Base-by-base conservation (phyloP, 2,329 filamentous ascomycete species). In the Pseudophaeomoniella oleicola region DNA sequence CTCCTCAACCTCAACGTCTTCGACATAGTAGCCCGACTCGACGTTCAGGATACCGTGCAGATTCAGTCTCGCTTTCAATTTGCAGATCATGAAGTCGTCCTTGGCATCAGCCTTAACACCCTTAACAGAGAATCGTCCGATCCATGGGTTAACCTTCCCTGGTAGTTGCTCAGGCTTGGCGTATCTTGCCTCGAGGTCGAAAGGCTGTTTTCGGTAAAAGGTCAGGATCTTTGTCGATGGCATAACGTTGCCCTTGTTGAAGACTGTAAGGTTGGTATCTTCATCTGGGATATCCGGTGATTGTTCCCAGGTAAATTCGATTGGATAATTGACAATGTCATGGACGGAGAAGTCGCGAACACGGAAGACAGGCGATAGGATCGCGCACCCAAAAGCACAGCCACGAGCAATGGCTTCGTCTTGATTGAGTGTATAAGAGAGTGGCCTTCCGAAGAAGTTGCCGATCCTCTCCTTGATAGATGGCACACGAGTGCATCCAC, bases 11-110 rank as follows among this genome's bases (percentile, higher is more conserved):
- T 98, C 90, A 54, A 92, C 78, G 57, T 98, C 90, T 67, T 98
- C 90, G 37, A 98, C 90, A 53, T 85, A 96, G 70, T 98, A 98
- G 42, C 87, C 90, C 44, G 78, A 87, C 68, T 98, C 90, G 27
- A 98, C 81, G 56, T 96, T 96, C 47, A 98, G 70, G 41, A 98
- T 75, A 59, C 90, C 90, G 66, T 96, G 87, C 45, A 96, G 75
- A 66, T 98, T 98, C 39, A 98, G 75, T 45, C 90, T 79, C 34
- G 90, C 88, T 75, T 96, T 96, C 44, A 98, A 78, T 70, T 98
- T 98, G 80, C 90, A 98, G 54, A 96, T 92, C 88, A 98, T 96
- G 62, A 96, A 98, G 58, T 96, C 90, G 42, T 92, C 84, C 38
- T 50, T 46, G 47, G 78, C 74, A 55, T 93, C 85, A 30, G 85